Evolutionary conservation across 345 rosid genomes (phyloP), one percentile per base, ranked within the genome.

Genomic region (Jatropha curcas): DNA sequence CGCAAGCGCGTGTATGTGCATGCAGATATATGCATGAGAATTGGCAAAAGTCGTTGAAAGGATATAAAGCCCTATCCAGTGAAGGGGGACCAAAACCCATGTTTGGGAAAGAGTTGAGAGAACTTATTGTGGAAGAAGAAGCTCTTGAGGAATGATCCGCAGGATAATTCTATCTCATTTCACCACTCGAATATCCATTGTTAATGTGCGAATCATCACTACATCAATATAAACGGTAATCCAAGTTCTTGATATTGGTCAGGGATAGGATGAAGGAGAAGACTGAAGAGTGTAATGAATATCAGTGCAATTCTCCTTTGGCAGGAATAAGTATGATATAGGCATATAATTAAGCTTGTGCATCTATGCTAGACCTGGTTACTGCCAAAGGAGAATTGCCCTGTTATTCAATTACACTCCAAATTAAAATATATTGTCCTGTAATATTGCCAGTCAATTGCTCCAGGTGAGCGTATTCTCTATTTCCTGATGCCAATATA

Each of bases 311-410:
- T 71, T 75, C 82, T 77, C 76, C 81, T 75, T 76, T 82, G 88
- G 85, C 88, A 82, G 70, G 59, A 37, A 53, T 30, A 2, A 6
- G 12, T 8, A 20, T n/a, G n/a, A n/a, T n/a, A n/a, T n/a, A n/a
- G n/a, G 13, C 41, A 1, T n/a, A 20, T 25, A 4, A 0, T 13
- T n/a, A 4, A 1, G 25, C 19, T 22, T 19, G 7, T 17, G 1
- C 22, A 25, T 20, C 6, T 43, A 30, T 14, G 22, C 33, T 22
- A 7, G 30, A 8, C 12, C 6, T n/a, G 7, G 61, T 67, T 60
- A 16, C 79, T 86, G 93, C 93, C 90, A 85, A 82, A 86, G 87
- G 87, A 84, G 89, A 84, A 82, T 84, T 86, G 87, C 86, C 84
- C 86, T 80, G 89, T 78, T 50, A 78, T 86, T 86, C 83, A 46